Conservation (phyloP, 2,329 filamentous ascomycete species). For the Botrytis galanthina region DNA sequence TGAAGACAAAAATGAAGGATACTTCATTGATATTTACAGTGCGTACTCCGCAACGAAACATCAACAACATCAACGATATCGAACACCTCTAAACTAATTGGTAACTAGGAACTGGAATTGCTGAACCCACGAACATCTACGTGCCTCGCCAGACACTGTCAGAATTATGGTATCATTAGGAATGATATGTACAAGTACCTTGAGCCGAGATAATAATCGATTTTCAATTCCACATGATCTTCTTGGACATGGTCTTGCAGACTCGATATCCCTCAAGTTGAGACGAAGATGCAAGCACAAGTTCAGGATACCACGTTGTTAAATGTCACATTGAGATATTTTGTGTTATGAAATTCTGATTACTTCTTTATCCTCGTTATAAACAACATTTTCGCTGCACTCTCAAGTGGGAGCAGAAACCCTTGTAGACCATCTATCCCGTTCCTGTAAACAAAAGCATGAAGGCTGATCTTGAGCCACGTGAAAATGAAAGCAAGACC, state of each 20-base stretch:
- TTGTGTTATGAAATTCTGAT: background rate
- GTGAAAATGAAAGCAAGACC: background rate
- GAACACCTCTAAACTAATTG: background rate
- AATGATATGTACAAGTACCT: background rate
- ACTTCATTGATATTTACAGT: background rate
- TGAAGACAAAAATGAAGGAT: background rate
- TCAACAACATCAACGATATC: background rate
- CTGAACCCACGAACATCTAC: background rate
- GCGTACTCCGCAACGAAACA: background rate
- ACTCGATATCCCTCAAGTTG: background rate
- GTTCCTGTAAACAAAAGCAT: background rate
- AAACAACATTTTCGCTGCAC: too few relatives aligned
- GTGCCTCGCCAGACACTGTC: background rate
- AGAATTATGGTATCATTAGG: background rate
- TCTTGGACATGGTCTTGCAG: background rate
- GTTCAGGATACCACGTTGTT: background rate
- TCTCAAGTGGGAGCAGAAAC: background rate
- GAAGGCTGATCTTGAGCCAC: background rate
- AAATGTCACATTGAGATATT: background rate
- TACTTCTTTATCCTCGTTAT: background rate
- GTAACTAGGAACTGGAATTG: background rate
- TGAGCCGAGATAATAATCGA: background rate
- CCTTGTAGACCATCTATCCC: background rate
- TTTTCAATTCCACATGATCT: background rate
- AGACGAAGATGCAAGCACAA: background rate